Evolutionary conservation across 2,329 filamentous ascomycete genomes (phyloP), one percentile per base, ranked within the genome.

Genomic region (Corinectria fuckeliana): DNA sequence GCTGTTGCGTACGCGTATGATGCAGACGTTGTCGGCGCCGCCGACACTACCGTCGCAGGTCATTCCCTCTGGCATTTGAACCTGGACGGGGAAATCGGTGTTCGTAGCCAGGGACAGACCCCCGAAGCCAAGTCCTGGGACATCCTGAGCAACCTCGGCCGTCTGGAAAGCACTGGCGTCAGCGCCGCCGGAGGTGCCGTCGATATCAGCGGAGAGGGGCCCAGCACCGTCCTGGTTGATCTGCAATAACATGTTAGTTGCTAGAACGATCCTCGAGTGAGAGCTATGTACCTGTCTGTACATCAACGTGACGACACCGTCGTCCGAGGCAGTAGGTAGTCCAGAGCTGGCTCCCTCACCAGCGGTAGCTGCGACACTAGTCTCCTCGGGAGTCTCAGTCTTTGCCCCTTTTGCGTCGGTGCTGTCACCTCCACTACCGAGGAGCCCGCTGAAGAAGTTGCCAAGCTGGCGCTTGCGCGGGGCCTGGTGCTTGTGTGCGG

Each of bases 171-270:
- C 88, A 38, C 75, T 69, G 21, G 81, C 72, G 68, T 89, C 84
- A 4, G 82, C 85, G 53, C 88, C 88, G 30, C 85, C 87, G 2
- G 86, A 89, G 23, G 86, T 88, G 39, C 79, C 75, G 69, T 91
- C 88, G 48, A 90, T 78, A 41, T 79, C 78, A 8, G 87, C 87
- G 26, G 78, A 82, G 47, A 90, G 76, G 1, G 87, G 87, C 2
- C 88, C 88, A 0, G 87, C 88, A 20, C 88, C 88, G 67, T 90
- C 88, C 74, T 90, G 87, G 81, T 90, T 90, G 77, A 90, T 85
- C 78, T 90, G 23, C 30, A 36, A 51, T n/a, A 14, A 25, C 32
- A 2, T 26, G 34, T 65, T 26, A 62, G 53, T 13, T 16, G 20
- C 13, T 9, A 21, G 16, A 13, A n/a, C n/a, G 32, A 42, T 36